These are phyloP conservation scores for Lachnellula subtilissima DNA, from an alignment of 2,329 filamentous ascomycete species.

Conservation along the genomic window DNA sequence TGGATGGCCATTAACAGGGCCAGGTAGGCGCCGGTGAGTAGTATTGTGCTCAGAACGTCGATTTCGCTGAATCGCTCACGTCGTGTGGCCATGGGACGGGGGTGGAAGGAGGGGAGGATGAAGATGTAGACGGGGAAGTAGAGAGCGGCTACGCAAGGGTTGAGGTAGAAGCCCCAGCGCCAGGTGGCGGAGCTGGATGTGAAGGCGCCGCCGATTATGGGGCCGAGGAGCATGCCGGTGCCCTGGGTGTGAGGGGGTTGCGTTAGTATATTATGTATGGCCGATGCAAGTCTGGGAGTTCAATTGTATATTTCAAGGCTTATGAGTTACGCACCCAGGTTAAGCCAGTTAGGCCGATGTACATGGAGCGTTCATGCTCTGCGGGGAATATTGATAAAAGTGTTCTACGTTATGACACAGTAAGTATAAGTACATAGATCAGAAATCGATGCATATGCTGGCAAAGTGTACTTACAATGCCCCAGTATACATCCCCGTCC, in stretches of 20 bases:
- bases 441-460: background rate
- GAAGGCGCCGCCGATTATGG: conserved; percentile 26
- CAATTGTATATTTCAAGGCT: background rate
- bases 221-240: background rate
- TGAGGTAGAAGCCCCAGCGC: conserved; percentile 42
- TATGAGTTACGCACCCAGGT: background rate
- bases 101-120: conserved; percentile 10
- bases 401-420: background rate
- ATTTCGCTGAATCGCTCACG: conserved; percentile 27
- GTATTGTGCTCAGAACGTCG: conserved; percentile 31
- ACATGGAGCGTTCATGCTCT: background rate
- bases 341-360: background rate
- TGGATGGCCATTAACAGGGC: background rate
- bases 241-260: background rate
- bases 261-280: background rate
- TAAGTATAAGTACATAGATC: conserved; percentile 3
- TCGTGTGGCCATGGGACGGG: background rate
- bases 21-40: background rate
- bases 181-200: conserved; percentile 27
- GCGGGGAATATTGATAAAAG: background rate
- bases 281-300: conserved; percentile 6
- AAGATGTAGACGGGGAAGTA: conserved; percentile 41
- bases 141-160: conserved; percentile 40
- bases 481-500: conserved; percentile 6
- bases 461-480: conserved; percentile 34